Evolutionary conservation across 768 basidiomycete genomes (phyloP).

Genomic region (Nidula microcarpa): DNA sequence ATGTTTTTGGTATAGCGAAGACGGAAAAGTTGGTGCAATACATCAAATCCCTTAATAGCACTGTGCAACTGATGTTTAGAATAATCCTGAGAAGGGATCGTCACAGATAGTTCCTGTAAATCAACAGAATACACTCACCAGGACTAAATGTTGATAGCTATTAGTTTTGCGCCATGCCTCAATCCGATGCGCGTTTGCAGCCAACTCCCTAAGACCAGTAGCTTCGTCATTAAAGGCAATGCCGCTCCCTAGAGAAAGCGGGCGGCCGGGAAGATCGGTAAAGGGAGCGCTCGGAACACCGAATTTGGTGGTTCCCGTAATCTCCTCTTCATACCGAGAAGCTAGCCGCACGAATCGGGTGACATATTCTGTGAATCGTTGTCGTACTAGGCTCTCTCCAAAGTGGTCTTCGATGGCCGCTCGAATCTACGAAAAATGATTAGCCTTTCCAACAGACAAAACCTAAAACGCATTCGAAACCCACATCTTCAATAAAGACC

Average conservation of each 20-base stretch:
- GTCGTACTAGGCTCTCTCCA: conserved; percentile 84
- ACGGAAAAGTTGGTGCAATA: conserved; percentile 81
- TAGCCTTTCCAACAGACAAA: too few species aligned
- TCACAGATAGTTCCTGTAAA: conserved; percentile 5
- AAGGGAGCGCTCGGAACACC: conserved; percentile 65
- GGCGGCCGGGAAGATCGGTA: conserved; percentile 38
- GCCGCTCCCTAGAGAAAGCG: conserved; percentile 71
- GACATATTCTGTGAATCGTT: conserved; percentile 88
- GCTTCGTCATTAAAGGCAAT: conserved; percentile 74
- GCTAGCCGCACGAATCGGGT: conserved; percentile 85
- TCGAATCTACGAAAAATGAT: conserved; percentile 56
- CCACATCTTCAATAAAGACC: conserved; percentile 90
- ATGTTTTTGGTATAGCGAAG: conserved; percentile 73
- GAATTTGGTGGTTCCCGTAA: conserved; percentile 72
- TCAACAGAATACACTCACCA: conserved; percentile 36
- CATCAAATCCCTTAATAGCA: conserved; percentile 78
- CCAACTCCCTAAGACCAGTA: conserved; percentile 64
- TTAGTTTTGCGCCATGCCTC: conserved; percentile 91
- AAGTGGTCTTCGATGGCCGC: conserved; percentile 88
- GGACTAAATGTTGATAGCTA: conserved; percentile 69
- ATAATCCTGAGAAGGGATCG: conserved; percentile 55
- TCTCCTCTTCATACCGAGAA: conserved; percentile 86
- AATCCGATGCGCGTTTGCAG: conserved; percentile 75
- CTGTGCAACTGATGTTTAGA: conserved; percentile 46
- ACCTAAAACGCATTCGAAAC: conserved; percentile 22